Evolutionary conservation across 2,329 filamentous ascomycete species (phyloP), one percentile per base, ranked within the genome.

Genomic region (Penicillium fuscoglaucum): DNA sequence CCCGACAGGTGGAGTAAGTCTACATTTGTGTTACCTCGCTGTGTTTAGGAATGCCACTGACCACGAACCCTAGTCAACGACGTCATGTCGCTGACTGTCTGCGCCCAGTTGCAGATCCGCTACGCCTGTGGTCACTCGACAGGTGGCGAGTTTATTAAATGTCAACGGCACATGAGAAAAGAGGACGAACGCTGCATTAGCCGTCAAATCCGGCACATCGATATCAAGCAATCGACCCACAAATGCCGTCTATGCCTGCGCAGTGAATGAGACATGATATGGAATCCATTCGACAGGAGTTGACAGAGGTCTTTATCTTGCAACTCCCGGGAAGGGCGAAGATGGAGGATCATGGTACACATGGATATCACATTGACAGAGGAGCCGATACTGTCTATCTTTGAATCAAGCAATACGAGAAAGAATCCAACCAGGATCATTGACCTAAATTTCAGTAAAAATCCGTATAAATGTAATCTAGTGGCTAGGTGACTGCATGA

Each of bases 131-230:
- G 62, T 19, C 62, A 64, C 41, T 58, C 60, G 10, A 37, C 46
- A 6, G 60, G 61, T 2, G 62, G 62, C n/a, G 60, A 62, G 39
- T 64, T 64, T 24, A 48, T 64, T 37, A 64, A 64, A 41, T 64
- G 60, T 29, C 46, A 13, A 8, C 55, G 54, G 1, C 62, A 64
- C 21, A 52, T 63, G 28, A 17, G 45, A 8, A 39, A 35, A 6
- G 62, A 63, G 24, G 62, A 64, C 19, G 55, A 59, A 31, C 62
- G 62, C 40, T 64, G 62, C 43, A 26, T 47, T 12, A 49, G 55
- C 24, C 50, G 55, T 9, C 44, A 37, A n/a, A 61, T 64, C 17
- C 12, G 21, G 1, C 58, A 57, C 21, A 31, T 59, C 9, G 62
- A 64, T 29, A 53, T 40, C 29, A 61, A 58, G 55, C 43, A 40